Percentiles rank a stretch among this genome's conserved stretches.
Evolutionary conservation across 208 protist genomes (phyloP).

Genomic region (Acanthamoeba triangularis): DNA sequence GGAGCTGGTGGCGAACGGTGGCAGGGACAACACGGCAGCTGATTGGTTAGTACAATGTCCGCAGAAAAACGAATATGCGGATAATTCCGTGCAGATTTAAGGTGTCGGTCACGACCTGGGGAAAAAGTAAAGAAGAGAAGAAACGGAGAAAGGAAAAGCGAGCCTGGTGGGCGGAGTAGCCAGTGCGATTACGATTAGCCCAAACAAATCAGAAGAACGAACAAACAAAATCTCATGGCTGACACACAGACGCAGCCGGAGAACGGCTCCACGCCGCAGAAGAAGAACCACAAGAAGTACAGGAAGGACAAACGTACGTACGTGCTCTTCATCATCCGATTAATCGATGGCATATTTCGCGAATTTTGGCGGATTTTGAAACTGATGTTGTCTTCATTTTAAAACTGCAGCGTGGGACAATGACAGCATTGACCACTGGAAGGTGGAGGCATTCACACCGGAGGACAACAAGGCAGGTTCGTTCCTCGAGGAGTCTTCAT

Average conservation of each 20-base stretch:
- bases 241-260: background rate
- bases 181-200: no score
- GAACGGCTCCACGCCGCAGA: background rate
- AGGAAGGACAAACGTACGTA: conserved; percentile 84
- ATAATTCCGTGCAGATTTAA: background rate
- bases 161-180: no score
- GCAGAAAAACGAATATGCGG: no score
- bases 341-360: background rate
- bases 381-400: background rate
- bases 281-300: conserved; percentile 87
- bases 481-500: conserved; percentile 90
- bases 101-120: background rate
- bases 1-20: no score
- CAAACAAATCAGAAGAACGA: no score
- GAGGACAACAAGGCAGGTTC: conserved; percentile 82
- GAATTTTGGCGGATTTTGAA: background rate
- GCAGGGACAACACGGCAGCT: no score
- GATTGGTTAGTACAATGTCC: no score
- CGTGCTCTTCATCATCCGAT: background rate
- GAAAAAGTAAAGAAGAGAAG: background rate
- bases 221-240: no score
- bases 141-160: conserved; percentile 21
- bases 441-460: conserved; percentile 85
- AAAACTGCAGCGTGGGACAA: conserved; percentile 88
- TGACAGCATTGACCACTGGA: conserved; percentile 92